Evolutionary conservation across 441 rosid genomes (phyloP).

Genomic region (Cnidoscolus chayamansa): DNA sequence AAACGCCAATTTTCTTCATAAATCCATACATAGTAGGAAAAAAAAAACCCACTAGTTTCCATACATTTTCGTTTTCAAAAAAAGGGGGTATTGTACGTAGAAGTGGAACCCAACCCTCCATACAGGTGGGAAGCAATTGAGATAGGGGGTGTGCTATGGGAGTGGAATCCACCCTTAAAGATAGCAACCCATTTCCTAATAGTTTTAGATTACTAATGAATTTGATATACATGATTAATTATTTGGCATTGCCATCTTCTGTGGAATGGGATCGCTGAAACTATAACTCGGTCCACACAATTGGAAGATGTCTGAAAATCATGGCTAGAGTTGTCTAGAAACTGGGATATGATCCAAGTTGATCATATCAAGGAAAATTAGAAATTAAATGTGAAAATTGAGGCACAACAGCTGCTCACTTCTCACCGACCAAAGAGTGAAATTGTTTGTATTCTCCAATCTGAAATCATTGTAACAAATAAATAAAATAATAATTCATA

Average conservation of each 20-base stretch:
- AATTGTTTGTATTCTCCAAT: neutral
- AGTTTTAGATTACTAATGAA: conserved; percentile 4
- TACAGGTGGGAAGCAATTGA: conserved; percentile 21
- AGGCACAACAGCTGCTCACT: neutral
- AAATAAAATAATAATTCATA: neutral
- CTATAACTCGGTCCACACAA: conserved; percentile 1
- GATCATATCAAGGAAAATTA: too few relatives aligned
- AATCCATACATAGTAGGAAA: neutral
- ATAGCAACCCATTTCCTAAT: neutral
- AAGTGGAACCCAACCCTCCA: conserved; percentile 17
- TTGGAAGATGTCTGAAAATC: neutral
- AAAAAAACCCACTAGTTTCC: neutral
- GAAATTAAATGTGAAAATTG: too few relatives aligned
- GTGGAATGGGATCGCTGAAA: conserved; percentile 9
- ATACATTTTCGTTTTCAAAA: neutral
- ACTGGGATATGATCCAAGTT: too few relatives aligned
- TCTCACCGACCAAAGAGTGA: neutral
- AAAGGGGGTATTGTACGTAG: neutral
- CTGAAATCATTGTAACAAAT: neutral
- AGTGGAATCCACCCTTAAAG: conserved; percentile 24
- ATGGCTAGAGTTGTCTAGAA: neutral
- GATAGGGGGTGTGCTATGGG: neutral
- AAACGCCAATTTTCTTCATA: conserved; percentile 10
- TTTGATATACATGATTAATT: too few relatives aligned
- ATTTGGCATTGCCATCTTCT: conserved; percentile 14